phyloP scores from a whole-genome alignment of 192 early-diverging fungal species.

The Backusella macrospora region DNA sequence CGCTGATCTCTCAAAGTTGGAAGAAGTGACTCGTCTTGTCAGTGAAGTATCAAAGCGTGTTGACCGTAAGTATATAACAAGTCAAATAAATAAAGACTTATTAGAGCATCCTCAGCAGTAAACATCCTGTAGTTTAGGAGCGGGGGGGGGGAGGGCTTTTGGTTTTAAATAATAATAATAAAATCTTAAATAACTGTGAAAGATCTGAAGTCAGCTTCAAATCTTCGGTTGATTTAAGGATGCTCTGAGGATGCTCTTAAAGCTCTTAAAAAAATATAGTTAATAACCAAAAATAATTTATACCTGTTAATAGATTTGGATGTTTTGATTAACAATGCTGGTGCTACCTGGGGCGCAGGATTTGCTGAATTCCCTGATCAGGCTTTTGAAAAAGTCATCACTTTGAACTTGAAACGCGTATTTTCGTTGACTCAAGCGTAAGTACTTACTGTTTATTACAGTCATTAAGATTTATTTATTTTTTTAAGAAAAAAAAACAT shows the following conservation, averaged over 20 bases:
- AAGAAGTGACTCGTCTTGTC: conserved; percentile 60
- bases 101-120: not conserved
- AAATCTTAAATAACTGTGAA: too few species aligned
- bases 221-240: too few species aligned
- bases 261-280: not conserved
- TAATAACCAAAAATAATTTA: not conserved
- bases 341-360: conserved; percentile 61
- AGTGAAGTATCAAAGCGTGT: conserved; percentile 59
- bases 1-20: conserved; percentile 68
- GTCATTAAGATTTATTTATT: too few species aligned
- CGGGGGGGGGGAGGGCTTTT: too few species aligned
- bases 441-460: conserved; percentile 13
- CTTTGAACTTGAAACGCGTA: conserved; percentile 80
- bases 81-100: not conserved
- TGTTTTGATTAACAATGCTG: conserved; percentile 89
- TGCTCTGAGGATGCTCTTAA: too few species aligned
- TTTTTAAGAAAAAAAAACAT: not conserved
- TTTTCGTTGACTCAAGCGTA: conserved; percentile 79
- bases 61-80: conserved; percentile 42
- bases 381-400: conserved; percentile 78
- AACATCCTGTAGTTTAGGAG: not conserved
- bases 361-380: conserved; percentile 60
- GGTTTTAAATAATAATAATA: not conserved
- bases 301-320: conserved; percentile 59
- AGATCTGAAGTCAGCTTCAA: too few species aligned